Base-by-base conservation (phyloP, 306 rosid genomes). In the Abrus precatorius region DNA sequence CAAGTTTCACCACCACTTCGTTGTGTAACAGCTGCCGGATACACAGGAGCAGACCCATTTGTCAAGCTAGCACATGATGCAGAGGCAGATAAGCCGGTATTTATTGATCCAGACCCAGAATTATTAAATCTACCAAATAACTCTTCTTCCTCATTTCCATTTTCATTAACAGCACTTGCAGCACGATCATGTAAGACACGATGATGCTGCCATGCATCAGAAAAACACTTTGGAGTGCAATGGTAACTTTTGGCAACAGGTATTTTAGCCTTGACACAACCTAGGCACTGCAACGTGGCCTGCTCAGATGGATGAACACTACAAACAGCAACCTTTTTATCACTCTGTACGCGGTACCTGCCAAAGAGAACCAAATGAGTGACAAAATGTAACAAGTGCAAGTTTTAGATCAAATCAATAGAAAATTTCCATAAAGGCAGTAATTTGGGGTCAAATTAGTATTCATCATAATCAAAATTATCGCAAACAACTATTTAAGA, bases 201-300 rank as follows among this genome's bases (percentile, higher is more conserved):
- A 69, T 96, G 99, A 86, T 96, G 99, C 85, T 96, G 99, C 99
- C 99, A 96, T 52, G 99, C 97, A 78, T 96, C 99, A 36, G 98
- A 96, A 83, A 96, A 96, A 84, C 99, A 96, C 88, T 96, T 96
- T 14, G 99, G 89, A 7, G 97, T 82, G 90, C 99, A 96, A 72
- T 96, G 99, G 61, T 93, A 96, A 79, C 99, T 96, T 85, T 93
- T 96, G 52, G 94, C 72, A 79, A 90, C 92, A 69, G 98, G 95
- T 64, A 96, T 86, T 91, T 93, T 96, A 69, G 91, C 94, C 88
- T 96, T 93, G 28, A 96, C 84, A 85, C 99, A 96, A 62, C 97
- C 98, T 78, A 96, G 82, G 85, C 99, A 96, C 92, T 96, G 99
- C 82, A 96, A 69, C 48, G 98, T 93, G 49, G 99, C 99, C 86